These are phyloP conservation scores for Cercospora zeae-maydis DNA, from an alignment of 2,329 filamentous ascomycete species.

Conservation along the genomic window DNA sequence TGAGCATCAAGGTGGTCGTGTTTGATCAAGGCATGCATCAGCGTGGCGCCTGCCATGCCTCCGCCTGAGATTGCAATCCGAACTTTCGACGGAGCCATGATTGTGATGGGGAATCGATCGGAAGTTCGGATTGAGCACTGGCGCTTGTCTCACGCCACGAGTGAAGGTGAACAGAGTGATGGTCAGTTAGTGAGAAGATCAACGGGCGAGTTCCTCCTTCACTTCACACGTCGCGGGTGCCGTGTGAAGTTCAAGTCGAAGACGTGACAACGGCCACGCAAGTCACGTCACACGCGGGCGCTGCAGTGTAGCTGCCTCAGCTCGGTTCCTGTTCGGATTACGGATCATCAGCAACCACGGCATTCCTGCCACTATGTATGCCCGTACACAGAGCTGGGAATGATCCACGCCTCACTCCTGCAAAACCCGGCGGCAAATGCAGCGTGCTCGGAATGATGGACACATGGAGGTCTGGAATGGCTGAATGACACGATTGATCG, in stretches of 20 bases:
- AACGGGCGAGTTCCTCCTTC: too few species aligned
- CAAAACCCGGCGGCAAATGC: not conserved
- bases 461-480: not conserved
- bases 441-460: not conserved
- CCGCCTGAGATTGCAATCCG: constrained; percentile 20
- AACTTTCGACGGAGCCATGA: constrained; percentile 1
- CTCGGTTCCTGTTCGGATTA: not conserved
- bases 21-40: constrained; percentile 16
- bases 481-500: not conserved
- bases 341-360: not conserved
- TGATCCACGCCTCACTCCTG: too few species aligned
- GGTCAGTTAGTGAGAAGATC: not conserved
- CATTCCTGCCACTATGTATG: not conserved
- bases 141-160: not conserved
- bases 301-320: not conserved
- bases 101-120: not conserved
- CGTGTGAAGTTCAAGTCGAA: not conserved
- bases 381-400: not conserved
- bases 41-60: constrained; percentile 16
- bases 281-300: not conserved
- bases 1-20: constrained; percentile 15
- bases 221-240: not conserved
- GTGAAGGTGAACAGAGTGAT: not conserved
- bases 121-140: not conserved
- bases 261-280: not conserved